Evolutionary conservation across 2,329 filamentous ascomycete genomes (phyloP).

Genomic region (Aspergillus ibericus): DNA sequence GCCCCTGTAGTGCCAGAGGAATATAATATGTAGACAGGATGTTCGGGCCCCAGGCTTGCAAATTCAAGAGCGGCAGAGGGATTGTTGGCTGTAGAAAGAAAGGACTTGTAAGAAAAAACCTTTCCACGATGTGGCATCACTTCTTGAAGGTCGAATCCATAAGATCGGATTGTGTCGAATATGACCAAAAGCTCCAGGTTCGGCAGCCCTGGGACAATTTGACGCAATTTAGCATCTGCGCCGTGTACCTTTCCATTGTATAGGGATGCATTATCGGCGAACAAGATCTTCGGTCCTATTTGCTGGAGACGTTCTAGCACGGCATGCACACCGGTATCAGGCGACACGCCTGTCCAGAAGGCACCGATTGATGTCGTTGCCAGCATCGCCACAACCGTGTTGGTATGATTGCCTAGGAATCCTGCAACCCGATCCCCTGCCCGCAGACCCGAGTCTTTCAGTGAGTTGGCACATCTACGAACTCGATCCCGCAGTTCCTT

Average conservation of each 20-base stretch:
- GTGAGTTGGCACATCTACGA: conserved; percentile 67
- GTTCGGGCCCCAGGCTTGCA: conserved; percentile 75
- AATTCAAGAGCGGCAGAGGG: conserved; percentile 57
- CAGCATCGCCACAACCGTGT: conserved; percentile 85
- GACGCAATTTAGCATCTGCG: conserved; percentile 73
- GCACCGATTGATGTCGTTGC: conserved; percentile 79
- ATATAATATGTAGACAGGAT: conserved; percentile 92
- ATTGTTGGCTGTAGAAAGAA: conserved; percentile 46
- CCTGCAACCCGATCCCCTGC: conserved; percentile 64
- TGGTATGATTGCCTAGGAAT: conserved; percentile 86
- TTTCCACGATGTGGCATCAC: conserved; percentile 39
- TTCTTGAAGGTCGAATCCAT: conserved; percentile 37
- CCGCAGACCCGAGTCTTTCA: conserved; percentile 66
- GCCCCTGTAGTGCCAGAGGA: conserved; percentile 84
- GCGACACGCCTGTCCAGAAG: conserved; percentile 90
- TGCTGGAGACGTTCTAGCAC: conserved; percentile 85
- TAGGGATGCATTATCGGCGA: conserved; percentile 81
- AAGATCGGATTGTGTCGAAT: conserved; percentile 62
- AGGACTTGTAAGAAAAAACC: conserved; percentile 44
- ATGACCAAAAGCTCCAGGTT: conserved; percentile 71
- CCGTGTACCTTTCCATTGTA: conserved; percentile 91
- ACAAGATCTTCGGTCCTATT: conserved; percentile 78
- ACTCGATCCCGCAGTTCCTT: conserved; percentile 75
- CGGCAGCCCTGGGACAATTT: conserved; percentile 68
- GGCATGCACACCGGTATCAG: conserved; percentile 87